phyloP scores from a whole-genome alignment of 1,284 basidiomycete species.

The Apiotrichum siamense region DNA sequence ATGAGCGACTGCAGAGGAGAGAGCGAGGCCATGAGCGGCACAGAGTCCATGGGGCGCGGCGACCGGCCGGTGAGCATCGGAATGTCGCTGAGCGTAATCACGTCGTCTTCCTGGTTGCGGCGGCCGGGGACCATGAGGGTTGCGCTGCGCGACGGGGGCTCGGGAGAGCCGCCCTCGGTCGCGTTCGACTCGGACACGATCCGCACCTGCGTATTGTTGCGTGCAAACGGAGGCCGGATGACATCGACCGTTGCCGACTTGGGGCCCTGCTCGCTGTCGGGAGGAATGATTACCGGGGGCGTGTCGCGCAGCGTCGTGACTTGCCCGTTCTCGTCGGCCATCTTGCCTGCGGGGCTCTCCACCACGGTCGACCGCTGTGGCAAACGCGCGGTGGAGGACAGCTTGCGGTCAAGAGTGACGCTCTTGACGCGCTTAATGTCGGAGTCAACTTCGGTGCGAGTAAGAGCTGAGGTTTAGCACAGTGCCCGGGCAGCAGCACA shows the following conservation, averaged over 20 bases:
- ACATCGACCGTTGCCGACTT: slow-evolving; percentile 45
- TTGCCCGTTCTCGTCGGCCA: slow-evolving; percentile 61
- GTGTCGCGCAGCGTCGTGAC: slow-evolving; percentile 31
- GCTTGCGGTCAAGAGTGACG: slow-evolving; percentile 87
- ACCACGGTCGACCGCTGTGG: slow-evolving; percentile 93
- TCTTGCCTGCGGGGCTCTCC: slow-evolving; percentile 86
- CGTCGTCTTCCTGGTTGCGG: slow-evolving; percentile 10
- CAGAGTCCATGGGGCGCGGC: slow-evolving; percentile 50
- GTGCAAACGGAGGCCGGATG: slow-evolving; percentile 65
- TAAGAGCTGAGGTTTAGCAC: slow-evolving; percentile 7
- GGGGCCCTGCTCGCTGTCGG: background rate
- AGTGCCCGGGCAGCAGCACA: background rate
- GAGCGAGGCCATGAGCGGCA: slow-evolving; percentile 77
- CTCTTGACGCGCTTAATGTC: slow-evolving; percentile 92
- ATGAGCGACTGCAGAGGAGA: slow-evolving; percentile 79
- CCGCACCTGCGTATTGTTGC: slow-evolving; percentile 80
- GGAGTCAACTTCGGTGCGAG: slow-evolving; percentile 49
- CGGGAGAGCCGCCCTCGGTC: slow-evolving; percentile 53
- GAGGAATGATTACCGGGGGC: background rate
- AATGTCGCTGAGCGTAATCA: slow-evolving; percentile 81
- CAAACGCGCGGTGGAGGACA: slow-evolving; percentile 76
- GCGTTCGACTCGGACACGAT: slow-evolving; percentile 59
- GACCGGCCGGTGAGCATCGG: slow-evolving; percentile 68
- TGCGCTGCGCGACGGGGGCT: slow-evolving; percentile 48
- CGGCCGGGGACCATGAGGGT: slow-evolving; percentile 56